A percentile compares a stretch with the other conserved stretches of the same genome.
Conservation (phyloP, 345 rosid species). For the Syzygium aromaticum region DNA sequence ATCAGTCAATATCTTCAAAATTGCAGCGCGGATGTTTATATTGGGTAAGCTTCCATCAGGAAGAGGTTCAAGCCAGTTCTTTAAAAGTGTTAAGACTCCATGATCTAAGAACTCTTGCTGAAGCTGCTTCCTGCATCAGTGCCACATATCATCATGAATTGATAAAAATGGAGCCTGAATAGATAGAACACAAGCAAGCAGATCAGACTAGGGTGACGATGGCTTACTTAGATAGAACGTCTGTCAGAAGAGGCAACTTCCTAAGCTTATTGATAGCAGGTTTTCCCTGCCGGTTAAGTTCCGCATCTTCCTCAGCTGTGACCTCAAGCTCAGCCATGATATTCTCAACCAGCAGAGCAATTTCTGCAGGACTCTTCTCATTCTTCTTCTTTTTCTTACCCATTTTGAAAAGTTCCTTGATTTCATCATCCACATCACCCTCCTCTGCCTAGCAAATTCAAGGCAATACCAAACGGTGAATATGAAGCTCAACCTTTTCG, state of each 20-base stretch:
- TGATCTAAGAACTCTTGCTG: slow-evolving; percentile 94
- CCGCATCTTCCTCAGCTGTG: slow-evolving; percentile 90
- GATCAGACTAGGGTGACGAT: not conserved
- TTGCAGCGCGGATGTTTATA: slow-evolving; percentile 88
- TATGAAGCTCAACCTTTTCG: not conserved
- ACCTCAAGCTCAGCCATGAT: slow-evolving; percentile 98
- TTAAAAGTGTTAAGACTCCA: slow-evolving; percentile 77
- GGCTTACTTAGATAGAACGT: slow-evolving; percentile 90
- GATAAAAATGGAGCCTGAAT: not conserved
- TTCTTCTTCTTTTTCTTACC: slow-evolving; percentile 79
- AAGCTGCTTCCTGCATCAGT: slow-evolving; percentile 77
- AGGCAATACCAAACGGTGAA: not conserved
- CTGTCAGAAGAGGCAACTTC: slow-evolving; percentile 82
- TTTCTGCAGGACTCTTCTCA: slow-evolving; percentile 90
- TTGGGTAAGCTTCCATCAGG: slow-evolving; percentile 98
- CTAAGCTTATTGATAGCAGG: slow-evolving; percentile 93
- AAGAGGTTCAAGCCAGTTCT: slow-evolving; percentile 98
- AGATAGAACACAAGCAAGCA: not conserved
- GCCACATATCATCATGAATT: not conserved
- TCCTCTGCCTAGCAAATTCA: slow-evolving; percentile 62
- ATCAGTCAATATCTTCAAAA: slow-evolving; percentile 69
- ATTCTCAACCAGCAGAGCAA: slow-evolving; percentile 76
- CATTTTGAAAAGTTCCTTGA: slow-evolving; percentile 75
- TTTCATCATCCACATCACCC: slow-evolving; percentile 84
- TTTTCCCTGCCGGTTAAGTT: slow-evolving; percentile 68